A percentile compares a stretch with the other conserved stretches of the same genome.
phyloP scores from a whole-genome alignment of 2,329 filamentous ascomycete species.

The Knoxdaviesia capensis region DNA sequence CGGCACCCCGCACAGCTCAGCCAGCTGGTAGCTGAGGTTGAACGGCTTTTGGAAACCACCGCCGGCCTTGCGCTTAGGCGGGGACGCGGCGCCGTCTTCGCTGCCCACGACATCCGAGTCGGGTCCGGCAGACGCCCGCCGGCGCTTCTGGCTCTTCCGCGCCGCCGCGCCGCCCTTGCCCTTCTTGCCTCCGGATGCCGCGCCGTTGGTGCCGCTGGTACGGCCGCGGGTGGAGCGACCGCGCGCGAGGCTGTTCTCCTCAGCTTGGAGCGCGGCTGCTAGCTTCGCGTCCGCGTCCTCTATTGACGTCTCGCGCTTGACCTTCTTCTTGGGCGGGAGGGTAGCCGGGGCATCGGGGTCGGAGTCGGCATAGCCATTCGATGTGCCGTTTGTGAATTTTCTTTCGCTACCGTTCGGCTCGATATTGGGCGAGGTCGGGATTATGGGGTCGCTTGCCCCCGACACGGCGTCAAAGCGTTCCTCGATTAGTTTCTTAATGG shows the following conservation, averaged over 20 bases:
- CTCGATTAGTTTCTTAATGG: constrained; percentile 54
- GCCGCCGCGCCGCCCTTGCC: constrained; percentile 43
- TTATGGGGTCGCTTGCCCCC: too few relatives aligned
- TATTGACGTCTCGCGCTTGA: constrained; percentile 29
- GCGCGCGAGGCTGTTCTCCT: constrained; percentile 56
- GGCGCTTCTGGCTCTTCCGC: constrained; percentile 59
- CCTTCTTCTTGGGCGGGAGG: constrained; percentile 11
- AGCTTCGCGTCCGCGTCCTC: constrained; percentile 71
- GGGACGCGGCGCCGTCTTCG: constrained; percentile 20
- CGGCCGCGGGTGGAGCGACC: constrained; percentile 61
- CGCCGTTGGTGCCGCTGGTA: constrained; percentile 30
- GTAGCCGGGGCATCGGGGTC: constrained; percentile 10
- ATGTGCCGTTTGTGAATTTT: not conserved
- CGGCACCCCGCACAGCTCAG: constrained; percentile 48
- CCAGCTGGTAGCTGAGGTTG: constrained; percentile 48
- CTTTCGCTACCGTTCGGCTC: constrained; percentile 10
- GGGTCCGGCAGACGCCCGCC: constrained; percentile 62
- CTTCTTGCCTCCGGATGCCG: constrained; percentile 29
- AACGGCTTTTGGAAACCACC: constrained; percentile 87
- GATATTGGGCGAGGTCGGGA: too few relatives aligned
- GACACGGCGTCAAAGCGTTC: constrained; percentile 53
- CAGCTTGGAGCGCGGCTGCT: constrained; percentile 74
- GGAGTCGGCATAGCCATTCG: constrained; percentile 11
- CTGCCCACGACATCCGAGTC: constrained; percentile 42
- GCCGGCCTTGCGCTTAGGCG: constrained; percentile 60